phyloP scores from a whole-genome alignment of 2,329 filamentous ascomycete species.

The Cordyceps fumosorosea region DNA sequence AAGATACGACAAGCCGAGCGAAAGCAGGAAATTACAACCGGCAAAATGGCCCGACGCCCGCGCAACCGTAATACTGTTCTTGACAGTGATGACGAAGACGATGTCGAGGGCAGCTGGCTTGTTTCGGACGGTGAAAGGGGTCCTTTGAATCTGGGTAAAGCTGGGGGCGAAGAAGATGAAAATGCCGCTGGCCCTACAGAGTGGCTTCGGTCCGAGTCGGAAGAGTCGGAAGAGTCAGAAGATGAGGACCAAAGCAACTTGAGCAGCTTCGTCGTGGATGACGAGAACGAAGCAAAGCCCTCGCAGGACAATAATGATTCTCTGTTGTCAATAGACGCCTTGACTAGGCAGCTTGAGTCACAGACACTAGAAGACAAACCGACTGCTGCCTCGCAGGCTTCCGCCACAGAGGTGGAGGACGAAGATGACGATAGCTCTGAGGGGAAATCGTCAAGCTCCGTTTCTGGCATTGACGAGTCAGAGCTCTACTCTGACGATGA shows the following conservation, averaged over 20 bases:
- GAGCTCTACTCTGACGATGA: constrained; percentile 37
- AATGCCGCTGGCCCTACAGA: constrained; percentile 83
- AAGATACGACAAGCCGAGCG: neutral
- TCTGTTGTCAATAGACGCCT: constrained; percentile 28
- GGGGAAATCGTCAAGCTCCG: constrained; percentile 12
- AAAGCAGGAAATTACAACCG: constrained; percentile 19
- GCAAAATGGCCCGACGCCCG: constrained; percentile 25
- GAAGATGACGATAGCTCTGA: neutral
- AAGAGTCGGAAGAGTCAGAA: constrained; percentile 47
- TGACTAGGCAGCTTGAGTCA: constrained; percentile 31
- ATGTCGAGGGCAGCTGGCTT: constrained; percentile 72
- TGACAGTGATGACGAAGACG: constrained; percentile 64
- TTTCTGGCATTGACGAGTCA: constrained; percentile 33
- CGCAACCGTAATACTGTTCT: constrained; percentile 51
- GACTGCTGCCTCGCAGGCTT: constrained; percentile 9
- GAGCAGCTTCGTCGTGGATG: constrained; percentile 49
- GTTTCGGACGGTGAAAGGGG: constrained; percentile 62
- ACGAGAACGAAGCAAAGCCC: constrained; percentile 35
- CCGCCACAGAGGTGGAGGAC: constrained; percentile 1
- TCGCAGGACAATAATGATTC: constrained; percentile 24
- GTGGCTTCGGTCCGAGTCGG: constrained; percentile 65
- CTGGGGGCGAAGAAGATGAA: constrained; percentile 81
- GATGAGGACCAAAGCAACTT: constrained; percentile 49
- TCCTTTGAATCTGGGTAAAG: constrained; percentile 59
- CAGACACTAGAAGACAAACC: constrained; percentile 29